phyloP scores from a whole-genome alignment of 2,329 filamentous ascomycete genomes.

The Paracoccidioides brasiliensis region DNA sequence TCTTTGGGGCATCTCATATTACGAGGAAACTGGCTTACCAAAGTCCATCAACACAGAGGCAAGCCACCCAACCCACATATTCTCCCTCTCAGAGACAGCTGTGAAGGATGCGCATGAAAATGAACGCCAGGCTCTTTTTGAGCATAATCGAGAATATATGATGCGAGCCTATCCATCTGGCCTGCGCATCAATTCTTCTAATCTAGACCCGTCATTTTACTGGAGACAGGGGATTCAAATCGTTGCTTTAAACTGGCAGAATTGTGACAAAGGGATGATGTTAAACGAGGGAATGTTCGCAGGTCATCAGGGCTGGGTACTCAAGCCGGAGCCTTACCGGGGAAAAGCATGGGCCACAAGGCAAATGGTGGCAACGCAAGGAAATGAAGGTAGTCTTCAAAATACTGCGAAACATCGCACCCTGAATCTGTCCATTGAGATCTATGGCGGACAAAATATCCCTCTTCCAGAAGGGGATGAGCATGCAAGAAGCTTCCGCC shows the following conservation, averaged over 20 bases:
- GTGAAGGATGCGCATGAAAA: slow-evolving; percentile 50
- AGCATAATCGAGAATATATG: slow-evolving; percentile 68
- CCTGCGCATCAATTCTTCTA: slow-evolving; percentile 68
- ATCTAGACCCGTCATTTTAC: slow-evolving; percentile 70
- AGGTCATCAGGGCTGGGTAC: slow-evolving; percentile 66
- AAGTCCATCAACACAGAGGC: slow-evolving; percentile 25
- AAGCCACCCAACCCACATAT: slow-evolving; percentile 47
- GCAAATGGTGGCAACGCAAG: slow-evolving; percentile 19
- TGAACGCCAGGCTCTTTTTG: slow-evolving; percentile 51
- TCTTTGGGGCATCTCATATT: not conserved
- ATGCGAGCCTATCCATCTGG: slow-evolving; percentile 85
- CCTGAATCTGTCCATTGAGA: slow-evolving; percentile 55
- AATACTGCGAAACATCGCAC: slow-evolving; percentile 36
- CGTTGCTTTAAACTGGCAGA: slow-evolving; percentile 89
- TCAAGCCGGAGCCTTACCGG: slow-evolving; percentile 68
- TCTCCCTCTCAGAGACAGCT: slow-evolving; percentile 49
- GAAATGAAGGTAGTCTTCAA: slow-evolving; percentile 10
- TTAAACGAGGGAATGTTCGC: slow-evolving; percentile 87
- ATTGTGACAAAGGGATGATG: slow-evolving; percentile 87
- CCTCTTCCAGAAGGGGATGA: slow-evolving; percentile 48
- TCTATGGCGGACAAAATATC: slow-evolving; percentile 66
- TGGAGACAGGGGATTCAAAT: slow-evolving; percentile 86
- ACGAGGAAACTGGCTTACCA: not conserved
- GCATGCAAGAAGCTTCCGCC: slow-evolving; percentile 49
- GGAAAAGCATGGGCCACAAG: slow-evolving; percentile 15